Evolutionary conservation across 768 basidiomycete genomes (phyloP).

Genomic region (Exsudoporus frostii): DNA sequence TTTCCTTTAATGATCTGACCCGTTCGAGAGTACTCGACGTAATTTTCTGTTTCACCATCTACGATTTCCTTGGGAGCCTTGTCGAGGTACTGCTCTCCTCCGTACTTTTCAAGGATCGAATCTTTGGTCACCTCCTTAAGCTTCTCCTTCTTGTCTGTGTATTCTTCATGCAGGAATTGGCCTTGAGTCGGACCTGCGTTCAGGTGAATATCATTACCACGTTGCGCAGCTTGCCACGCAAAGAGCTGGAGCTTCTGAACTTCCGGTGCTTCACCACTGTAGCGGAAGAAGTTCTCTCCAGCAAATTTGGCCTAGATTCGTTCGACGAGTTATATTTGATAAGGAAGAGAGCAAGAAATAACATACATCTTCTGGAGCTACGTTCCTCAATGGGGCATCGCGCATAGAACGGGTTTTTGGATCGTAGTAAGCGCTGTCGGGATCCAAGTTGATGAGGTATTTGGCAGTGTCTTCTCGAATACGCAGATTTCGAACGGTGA

Average conservation of each 20-base stretch:
- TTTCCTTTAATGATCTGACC: slow-evolving; percentile 90
- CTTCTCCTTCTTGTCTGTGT: slow-evolving; percentile 88
- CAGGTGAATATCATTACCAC: slow-evolving; percentile 92
- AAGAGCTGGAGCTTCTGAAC: slow-evolving; percentile 93
- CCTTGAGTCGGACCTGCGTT: slow-evolving; percentile 97
- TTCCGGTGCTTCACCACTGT: slow-evolving; percentile 88
- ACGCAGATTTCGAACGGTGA: slow-evolving; percentile 96
- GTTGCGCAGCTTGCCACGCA: slow-evolving; percentile 92
- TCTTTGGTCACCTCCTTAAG: slow-evolving; percentile 85
- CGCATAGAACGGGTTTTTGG: slow-evolving; percentile 99
- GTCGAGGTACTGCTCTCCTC: slow-evolving; percentile 90
- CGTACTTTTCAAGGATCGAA: slow-evolving; percentile 89
- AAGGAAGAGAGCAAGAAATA: background rate
- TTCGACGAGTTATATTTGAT: slow-evolving; percentile 1
- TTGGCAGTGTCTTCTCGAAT: slow-evolving; percentile 99
- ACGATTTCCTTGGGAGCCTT: slow-evolving; percentile 87
- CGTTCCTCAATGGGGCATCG: slow-evolving; percentile 80
- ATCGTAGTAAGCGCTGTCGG: slow-evolving; percentile 95
- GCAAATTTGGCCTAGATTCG: slow-evolving; percentile 73
- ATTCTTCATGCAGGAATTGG: slow-evolving; percentile 87
- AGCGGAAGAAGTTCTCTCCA: slow-evolving; percentile 94
- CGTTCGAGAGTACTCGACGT: slow-evolving; percentile 93
- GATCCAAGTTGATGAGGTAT: slow-evolving; percentile 95
- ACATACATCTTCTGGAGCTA: slow-evolving; percentile 85
- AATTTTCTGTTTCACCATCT: slow-evolving; percentile 95